Conservation (phyloP, 2,329 filamentous ascomycete genomes). For the Ophiocordyceps robertsii region DNA sequence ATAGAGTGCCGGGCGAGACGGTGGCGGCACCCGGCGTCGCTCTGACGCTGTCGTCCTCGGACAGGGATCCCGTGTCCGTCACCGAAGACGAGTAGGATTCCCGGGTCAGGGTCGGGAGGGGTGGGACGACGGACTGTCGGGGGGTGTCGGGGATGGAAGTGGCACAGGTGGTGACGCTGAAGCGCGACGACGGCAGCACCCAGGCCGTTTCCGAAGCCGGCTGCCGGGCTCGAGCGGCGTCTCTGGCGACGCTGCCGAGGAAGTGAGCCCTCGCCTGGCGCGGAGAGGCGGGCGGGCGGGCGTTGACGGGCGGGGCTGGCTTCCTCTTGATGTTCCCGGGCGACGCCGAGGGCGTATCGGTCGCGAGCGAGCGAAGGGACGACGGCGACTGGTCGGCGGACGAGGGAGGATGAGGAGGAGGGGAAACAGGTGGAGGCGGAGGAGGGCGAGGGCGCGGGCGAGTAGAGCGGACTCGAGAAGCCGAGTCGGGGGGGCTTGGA, state of each 20-base stretch:
- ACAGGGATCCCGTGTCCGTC: too few relatives aligned
- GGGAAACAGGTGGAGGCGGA: too few relatives aligned
- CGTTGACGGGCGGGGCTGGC: constrained; percentile 18
- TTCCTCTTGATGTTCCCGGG: constrained; percentile 32
- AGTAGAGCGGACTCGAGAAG: too few relatives aligned
- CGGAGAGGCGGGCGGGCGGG: too few relatives aligned
- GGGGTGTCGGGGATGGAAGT: constrained; percentile 27
- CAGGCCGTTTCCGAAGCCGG: constrained; percentile 20
- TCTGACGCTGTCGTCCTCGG: background rate
- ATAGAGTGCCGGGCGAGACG: constrained; percentile 13
- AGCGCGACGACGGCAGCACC: constrained; percentile 43
- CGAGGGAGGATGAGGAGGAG: constrained; percentile 5
- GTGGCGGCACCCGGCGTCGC: background rate
- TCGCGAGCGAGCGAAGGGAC: constrained; percentile 6
- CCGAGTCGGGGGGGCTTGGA: constrained; percentile 20
- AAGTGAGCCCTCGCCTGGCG: too few relatives aligned
- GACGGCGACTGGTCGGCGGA: constrained; percentile 4
- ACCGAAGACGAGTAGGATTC: constrained; percentile 4
- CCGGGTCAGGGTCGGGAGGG: constrained; percentile 11
- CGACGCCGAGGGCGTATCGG: constrained; percentile 8
- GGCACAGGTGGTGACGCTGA: constrained; percentile 50
- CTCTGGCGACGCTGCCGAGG: too few relatives aligned
- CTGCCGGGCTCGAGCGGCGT: too few relatives aligned
- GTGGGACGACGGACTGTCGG: constrained; percentile 8
- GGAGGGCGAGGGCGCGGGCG: too few relatives aligned